Conservation (phyloP, 1,284 basidiomycete genomes). For the Microbotryum lychnidis-dioicae region DNA sequence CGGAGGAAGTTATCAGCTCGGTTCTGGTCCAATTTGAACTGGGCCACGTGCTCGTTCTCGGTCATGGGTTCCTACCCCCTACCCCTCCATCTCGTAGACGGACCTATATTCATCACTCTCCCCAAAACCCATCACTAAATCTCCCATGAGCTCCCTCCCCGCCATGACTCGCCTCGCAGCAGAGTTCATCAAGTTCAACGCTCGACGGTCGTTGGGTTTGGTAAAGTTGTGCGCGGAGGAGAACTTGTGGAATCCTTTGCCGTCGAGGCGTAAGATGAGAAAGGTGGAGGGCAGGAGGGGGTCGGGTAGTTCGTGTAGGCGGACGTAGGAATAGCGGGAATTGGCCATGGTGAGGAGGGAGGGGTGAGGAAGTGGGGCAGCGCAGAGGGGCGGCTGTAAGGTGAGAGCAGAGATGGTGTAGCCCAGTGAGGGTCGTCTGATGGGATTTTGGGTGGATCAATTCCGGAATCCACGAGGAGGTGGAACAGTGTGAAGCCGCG, state of each 20-base stretch:
- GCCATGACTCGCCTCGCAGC: conserved; percentile 76
- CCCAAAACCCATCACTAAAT: conserved; percentile 80
- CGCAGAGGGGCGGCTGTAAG: too few relatives aligned
- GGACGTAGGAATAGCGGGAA: conserved; percentile 83
- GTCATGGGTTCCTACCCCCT: too few relatives aligned
- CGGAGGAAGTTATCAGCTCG: background rate
- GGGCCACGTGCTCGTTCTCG: background rate
- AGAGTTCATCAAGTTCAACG: conserved; percentile 84
- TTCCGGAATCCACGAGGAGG: too few relatives aligned
- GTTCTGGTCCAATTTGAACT: background rate
- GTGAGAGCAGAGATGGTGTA: too few relatives aligned
- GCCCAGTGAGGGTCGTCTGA: too few relatives aligned
- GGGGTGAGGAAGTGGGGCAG: too few relatives aligned
- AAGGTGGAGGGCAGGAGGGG: conserved; percentile 73
- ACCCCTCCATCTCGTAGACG: conserved; percentile 27
- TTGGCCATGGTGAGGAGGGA: conserved; percentile 61
- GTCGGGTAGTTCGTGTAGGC: conserved; percentile 82
- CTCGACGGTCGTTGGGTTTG: conserved; percentile 86
- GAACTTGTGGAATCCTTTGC: conserved; percentile 93
- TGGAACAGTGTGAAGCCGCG: too few relatives aligned
- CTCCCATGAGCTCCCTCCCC: conserved; percentile 48
- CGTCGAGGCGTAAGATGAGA: conserved; percentile 81
- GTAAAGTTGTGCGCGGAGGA: conserved; percentile 70
- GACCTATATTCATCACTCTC: conserved; percentile 96
- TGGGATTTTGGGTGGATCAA: too few relatives aligned